Base-by-base conservation (phyloP, 176 grass and related monocot genomes). In the Musa troglodytarum region DNA sequence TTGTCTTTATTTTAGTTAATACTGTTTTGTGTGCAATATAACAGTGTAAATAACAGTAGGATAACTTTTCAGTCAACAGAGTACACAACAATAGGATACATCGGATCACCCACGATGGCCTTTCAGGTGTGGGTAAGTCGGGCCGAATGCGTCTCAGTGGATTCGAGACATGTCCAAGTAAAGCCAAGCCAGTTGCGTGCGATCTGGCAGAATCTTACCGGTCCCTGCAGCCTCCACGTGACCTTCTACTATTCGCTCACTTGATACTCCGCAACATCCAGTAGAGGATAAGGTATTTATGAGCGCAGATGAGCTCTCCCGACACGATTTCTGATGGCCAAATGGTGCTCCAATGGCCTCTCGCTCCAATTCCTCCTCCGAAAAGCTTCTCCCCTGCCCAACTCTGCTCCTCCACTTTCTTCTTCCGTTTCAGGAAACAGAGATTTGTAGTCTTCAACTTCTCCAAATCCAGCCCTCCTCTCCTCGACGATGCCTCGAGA, bases 331-430 rank as follows among this genome's bases (percentile, higher is more conserved):
- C 63, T 77, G 76, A 90, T 98, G 90, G 82, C 90, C 82, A 82
- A 83, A 93, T 89, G 94, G 90, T 89, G 82, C 90, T 93, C 68
- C 68, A 88, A 16, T 88, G 87, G 87, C 20, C 77, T n/a, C 28
- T 61, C 24, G 62, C 87, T 64, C 81, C 84, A 57, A 57, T 83
- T 17, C 77, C 83, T 8, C 79, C 84, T 68, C 80, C 87, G 22
- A 82, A 79, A 62, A 80, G 57, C 56, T 78, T 49, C 63, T 78
- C 68, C 80, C 29, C 74, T 80, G 59, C 83, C 76, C 68, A 56
- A 76, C 21, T 65, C 69, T 50, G 71, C 82, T 13, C 68, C 34
- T 13, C 49, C 52, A 13, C 11, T 53, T 12, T 29, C 14, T 1
- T 19, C 22, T 28, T 54, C 74, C 10, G 26, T 17, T 67, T 82